Base-by-base conservation (phyloP, 495 filamentous ascomycete genomes). In the Hypoxylon perforatum region DNA sequence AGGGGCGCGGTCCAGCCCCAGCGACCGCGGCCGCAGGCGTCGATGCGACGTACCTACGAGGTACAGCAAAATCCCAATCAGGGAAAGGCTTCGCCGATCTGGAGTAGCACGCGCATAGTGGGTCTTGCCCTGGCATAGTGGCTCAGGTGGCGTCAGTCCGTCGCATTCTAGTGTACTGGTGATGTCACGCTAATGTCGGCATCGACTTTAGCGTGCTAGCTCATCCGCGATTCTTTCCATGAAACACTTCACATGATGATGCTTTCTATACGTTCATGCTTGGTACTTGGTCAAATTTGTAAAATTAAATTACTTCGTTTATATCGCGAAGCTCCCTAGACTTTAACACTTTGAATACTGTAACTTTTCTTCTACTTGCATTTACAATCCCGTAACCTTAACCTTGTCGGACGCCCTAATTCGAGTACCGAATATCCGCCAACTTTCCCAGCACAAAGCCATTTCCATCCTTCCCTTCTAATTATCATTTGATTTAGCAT, bases 151-250 rank as follows among this genome's bases (percentile, higher is more conserved):
- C 30, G 30, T 28, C 25, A 28, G 25, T 28, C 25, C 7, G 25
- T 3, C 25, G 7, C 25, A 7, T 7, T 33, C 30, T 33, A 33
- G 30, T 28, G 25, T 8, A 3, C 25, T 3, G 25, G 25, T 33
- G 30, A 33, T 33, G 30, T 33, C 30, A 33, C 30, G 30, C 44
- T 50, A 60, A 41, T 47, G 12, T 30, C 49, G 56, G 49, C 49
- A 65, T 49, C 48, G 49, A 33, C 44, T 65, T n/a, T n/a, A n/a
- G n/a, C n/a, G n/a, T n/a, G n/a, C 54, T 65, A 55, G 54, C 41
- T 59, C 30, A 30, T 50, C 22, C 21, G 10, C 52, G 14, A 12
- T 19, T 38, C 12, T 38, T 30, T 51, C 15, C 48, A 11, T 36
- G 14, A 2, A 22, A 28, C 7, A 33, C 30, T 33, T 33, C 30